phyloP scores from a whole-genome alignment of 768 basidiomycete genomes.

The Galerina marginata region DNA sequence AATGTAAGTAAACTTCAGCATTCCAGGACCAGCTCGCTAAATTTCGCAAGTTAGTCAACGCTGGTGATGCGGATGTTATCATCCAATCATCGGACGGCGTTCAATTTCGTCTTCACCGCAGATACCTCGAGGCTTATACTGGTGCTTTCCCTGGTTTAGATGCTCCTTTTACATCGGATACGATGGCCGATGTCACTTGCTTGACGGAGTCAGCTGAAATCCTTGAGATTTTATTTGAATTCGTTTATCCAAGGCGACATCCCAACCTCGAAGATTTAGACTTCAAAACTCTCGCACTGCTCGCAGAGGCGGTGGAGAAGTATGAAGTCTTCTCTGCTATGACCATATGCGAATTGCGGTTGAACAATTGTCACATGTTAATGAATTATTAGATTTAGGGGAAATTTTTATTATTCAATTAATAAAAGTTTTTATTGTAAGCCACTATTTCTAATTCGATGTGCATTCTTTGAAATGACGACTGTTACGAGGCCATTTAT shows the following conservation, averaged over 20 bases:
- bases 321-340: constrained; percentile 1
- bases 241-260: constrained; percentile 28
- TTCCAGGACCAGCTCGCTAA: too few relatives aligned
- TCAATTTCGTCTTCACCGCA: constrained; percentile 26
- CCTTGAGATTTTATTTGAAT: constrained; percentile 32
- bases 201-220: constrained; percentile 27
- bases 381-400: too few relatives aligned
- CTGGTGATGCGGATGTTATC: constrained; percentile 22
- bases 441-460: not conserved
- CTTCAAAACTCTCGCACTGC: not conserved
- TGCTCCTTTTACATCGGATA: constrained; percentile 7
- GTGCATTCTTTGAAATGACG: too few relatives aligned
- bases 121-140: constrained; percentile 25
- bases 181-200: constrained; percentile 20
- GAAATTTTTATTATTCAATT: too few relatives aligned
- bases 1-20: too few relatives aligned
- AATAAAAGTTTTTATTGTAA: too few relatives aligned
- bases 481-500: not conserved
- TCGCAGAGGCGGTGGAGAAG: constrained; percentile 8
- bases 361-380: too few relatives aligned
- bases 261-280: constrained; percentile 21
- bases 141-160: constrained; percentile 27
- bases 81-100: constrained; percentile 27
- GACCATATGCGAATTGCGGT: not conserved
- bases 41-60: not conserved